Evolutionary conservation across 495 filamentous ascomycete species (phyloP).

Genomic region (Penicillium paradoxum): DNA sequence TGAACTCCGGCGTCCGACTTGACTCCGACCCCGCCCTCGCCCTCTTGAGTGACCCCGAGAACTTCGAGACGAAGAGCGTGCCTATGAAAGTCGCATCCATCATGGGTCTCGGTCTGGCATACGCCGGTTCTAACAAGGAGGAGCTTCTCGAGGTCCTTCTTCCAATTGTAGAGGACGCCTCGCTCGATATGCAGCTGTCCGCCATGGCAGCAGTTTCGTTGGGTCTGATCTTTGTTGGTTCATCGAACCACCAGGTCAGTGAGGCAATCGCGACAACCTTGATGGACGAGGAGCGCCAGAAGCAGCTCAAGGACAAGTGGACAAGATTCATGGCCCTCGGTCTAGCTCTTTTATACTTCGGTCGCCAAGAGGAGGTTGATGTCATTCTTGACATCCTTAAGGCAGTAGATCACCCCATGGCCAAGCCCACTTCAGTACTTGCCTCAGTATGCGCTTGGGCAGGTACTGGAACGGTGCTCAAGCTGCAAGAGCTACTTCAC

Average conservation of each 20-base stretch:
- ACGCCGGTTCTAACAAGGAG: conserved; percentile 86
- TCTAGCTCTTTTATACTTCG: conserved; percentile 90
- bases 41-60: conserved; percentile 71
- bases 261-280: conserved; percentile 86
- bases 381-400: conserved; percentile 92
- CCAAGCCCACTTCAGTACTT: conserved; percentile 81
- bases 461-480: conserved; percentile 91
- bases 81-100: conserved; percentile 75
- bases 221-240: conserved; percentile 89
- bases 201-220: conserved; percentile 93
- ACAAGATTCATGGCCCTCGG: conserved; percentile 93
- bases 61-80: conserved; percentile 68
- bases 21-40: conserved; percentile 86
- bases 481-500: conserved; percentile 92
- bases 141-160: conserved; percentile 74
- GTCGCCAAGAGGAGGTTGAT: conserved; percentile 94
- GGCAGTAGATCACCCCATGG: conserved; percentile 92
- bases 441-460: conserved; percentile 97
- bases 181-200: conserved; percentile 86
- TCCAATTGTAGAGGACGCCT: conserved; percentile 78
- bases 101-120: conserved; percentile 93
- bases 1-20: conserved; percentile 83
- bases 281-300: conserved; percentile 81
- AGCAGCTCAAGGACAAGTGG: conserved; percentile 95
- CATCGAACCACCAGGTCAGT: conserved; percentile 79